Evolutionary conservation across 2,329 filamentous ascomycete species (phyloP), one percentile per base, ranked within the genome.

Genomic region (Colletotrichum limetticola): DNA sequence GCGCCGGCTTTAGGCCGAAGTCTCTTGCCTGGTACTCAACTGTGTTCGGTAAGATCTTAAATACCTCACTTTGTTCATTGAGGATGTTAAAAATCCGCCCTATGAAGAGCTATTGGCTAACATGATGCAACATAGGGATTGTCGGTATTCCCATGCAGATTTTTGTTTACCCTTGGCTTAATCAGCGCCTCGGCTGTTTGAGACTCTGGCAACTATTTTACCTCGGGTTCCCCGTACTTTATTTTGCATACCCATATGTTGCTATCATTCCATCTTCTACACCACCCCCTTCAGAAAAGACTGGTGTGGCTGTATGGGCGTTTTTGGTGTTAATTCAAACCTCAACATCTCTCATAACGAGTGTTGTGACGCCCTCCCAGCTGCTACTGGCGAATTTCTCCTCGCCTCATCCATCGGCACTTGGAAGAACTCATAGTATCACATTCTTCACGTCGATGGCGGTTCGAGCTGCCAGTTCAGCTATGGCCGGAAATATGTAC

Each of bases 141-240:
- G n/a, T 37, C 5, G 62, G 62, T 19, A n/a, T 65, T 19, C 62
- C 62, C 7, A 37, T 56, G 19, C 62, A 65, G 30, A n/a, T 65
- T 12, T 35, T 35, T 11, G 62, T 56, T 6, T 65, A 65, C 22
- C 62, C 62, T 5, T n/a, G 14, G 28, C 16, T 65, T 7, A 16
- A 30, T 11, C 52, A 65, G 52, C 62, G 52, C 16, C 19, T 65
- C 1, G 62, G 62, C 32, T 11, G 12, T 4, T 14, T 65, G 7
- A 37, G 24, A 6, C 16, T 24, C 9, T 65, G 49, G 62, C 22
- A 32, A 16, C n/a, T 16, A 11, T 65, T 65, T 14, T 16, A 16
- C 4, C 30, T 55, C 30, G 30, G 16, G 3, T 65, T 56, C 7
- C 62, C 62, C 12, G 0, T 57, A 11, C 16, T 65, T 14, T 65